A percentile compares a stretch with the other conserved stretches of the same genome.
phyloP scores from a whole-genome alignment of 1,284 basidiomycete genomes.

The Vanrija pseudolonga region DNA sequence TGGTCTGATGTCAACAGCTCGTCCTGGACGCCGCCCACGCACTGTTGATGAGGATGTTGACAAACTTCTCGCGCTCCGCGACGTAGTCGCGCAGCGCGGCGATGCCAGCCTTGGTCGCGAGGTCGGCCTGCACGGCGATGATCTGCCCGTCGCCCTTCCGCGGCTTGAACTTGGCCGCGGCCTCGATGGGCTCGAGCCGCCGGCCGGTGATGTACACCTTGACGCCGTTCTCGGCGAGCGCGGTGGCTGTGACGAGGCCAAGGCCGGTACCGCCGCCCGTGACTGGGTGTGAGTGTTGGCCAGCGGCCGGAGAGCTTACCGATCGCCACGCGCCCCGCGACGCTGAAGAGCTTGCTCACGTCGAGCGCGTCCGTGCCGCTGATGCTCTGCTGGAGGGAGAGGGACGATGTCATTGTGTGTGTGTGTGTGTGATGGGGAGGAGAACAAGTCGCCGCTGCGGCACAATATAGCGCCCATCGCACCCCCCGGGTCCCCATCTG shows the following conservation, averaged over 20 bases:
- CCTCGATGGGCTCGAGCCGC: conserved; percentile 34
- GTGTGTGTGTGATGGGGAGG: background rate
- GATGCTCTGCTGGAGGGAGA: conserved; percentile 16
- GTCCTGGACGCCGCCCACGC: conserved; percentile 6
- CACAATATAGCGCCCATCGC: too few relatives aligned
- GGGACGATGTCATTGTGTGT: too few relatives aligned
- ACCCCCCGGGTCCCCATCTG: too few relatives aligned
- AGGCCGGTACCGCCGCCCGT: conserved; percentile 46
- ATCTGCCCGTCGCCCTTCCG: conserved; percentile 27
- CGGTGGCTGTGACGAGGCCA: conserved; percentile 39
- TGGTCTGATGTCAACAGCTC: conserved; percentile 26
- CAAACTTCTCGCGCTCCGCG: conserved; percentile 19
- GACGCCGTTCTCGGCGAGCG: conserved; percentile 42
- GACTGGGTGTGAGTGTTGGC: conserved; percentile 17
- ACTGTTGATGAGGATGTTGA: conserved; percentile 42
- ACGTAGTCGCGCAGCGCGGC: background rate
- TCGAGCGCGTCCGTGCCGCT: conserved; percentile 23
- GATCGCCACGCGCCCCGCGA: conserved; percentile 41
- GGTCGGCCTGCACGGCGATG: conserved; percentile 40
- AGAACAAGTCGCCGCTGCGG: background rate
- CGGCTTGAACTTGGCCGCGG: conserved; percentile 25
- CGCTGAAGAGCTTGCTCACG: conserved; percentile 37
- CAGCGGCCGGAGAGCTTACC: conserved; percentile 25
- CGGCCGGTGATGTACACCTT: conserved; percentile 47
- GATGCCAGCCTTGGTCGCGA: conserved; percentile 43